These are phyloP conservation scores for Myriosclerotinia scirpicola DNA, from an alignment of 2,329 filamentous ascomycete genomes.

Conservation along the genomic window DNA sequence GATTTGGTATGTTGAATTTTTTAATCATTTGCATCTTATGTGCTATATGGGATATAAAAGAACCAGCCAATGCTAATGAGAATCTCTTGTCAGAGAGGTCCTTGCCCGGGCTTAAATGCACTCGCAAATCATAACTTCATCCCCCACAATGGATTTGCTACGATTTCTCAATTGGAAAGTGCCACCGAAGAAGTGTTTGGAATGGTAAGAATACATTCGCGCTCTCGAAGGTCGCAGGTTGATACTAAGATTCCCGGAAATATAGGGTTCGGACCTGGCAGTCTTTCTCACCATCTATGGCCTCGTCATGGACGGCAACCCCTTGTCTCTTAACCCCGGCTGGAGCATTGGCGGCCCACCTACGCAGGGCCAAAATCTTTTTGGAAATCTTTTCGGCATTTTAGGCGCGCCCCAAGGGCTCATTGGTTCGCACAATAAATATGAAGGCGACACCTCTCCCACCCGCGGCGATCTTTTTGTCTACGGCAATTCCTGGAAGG, in stretches of 20 bases:
- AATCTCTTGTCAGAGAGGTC: slow-evolving; percentile 21
- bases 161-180: background rate
- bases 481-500: background rate
- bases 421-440: slow-evolving; percentile 51
- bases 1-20: slow-evolving; percentile 5
- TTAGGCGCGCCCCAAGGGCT: slow-evolving; percentile 47
- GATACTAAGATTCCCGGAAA: slow-evolving; percentile 29
- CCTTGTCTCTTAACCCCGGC: slow-evolving; percentile 11
- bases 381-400: slow-evolving; percentile 32
- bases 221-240: slow-evolving; percentile 25
- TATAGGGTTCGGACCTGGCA: slow-evolving; percentile 26
- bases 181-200: slow-evolving; percentile 43
- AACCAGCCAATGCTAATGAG: background rate
- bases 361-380: slow-evolving; percentile 6
- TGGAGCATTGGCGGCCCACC: slow-evolving; percentile 4
- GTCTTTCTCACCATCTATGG: slow-evolving; percentile 5
- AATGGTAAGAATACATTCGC: slow-evolving; percentile 38
- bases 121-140: slow-evolving; percentile 47
- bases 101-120: slow-evolving; percentile 45
- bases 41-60: background rate
- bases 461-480: slow-evolving; percentile 50
- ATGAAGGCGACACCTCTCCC: slow-evolving; percentile 53
- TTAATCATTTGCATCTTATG: background rate
- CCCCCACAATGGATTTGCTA: slow-evolving; percentile 40
- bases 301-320: slow-evolving; percentile 9